phyloP scores from a whole-genome alignment of 148 eudicot genomes.

The Diospyros lotus region DNA sequence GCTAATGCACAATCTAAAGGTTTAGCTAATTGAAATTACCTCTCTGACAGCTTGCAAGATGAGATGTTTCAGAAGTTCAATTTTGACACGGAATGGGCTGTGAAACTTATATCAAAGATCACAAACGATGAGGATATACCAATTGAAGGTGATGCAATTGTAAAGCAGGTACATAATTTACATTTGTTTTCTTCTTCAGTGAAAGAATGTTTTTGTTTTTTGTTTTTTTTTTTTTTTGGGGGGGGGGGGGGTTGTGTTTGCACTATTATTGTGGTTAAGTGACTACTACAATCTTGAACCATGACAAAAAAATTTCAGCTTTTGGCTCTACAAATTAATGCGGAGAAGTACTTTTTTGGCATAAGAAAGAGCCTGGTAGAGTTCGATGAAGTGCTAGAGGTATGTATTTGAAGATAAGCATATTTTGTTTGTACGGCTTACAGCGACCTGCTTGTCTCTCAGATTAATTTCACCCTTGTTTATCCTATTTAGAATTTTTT shows the following conservation, averaged over 20 bases:
- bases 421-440: slow-evolving; percentile 3
- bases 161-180: slow-evolving; percentile 58
- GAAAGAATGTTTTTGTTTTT: background rate
- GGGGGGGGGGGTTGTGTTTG: background rate
- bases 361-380: slow-evolving; percentile 90
- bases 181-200: background rate
- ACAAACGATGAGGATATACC: slow-evolving; percentile 81
- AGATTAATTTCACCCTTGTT: no score
- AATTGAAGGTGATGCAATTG: slow-evolving; percentile 71
- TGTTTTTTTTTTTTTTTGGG: slow-evolving; percentile 8
- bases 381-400: slow-evolving; percentile 99
- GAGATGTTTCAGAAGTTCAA: slow-evolving; percentile 97
- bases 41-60: slow-evolving; percentile 78
- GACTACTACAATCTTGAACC: background rate
- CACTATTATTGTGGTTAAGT: background rate
- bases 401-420: slow-evolving; percentile 27
- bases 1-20: background rate
- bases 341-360: slow-evolving; percentile 83
- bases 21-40: slow-evolving; percentile 11
- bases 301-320: slow-evolving; percentile 46
- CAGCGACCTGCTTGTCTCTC: background rate
- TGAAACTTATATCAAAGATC: slow-evolving; percentile 70
- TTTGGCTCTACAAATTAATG: slow-evolving; percentile 76
- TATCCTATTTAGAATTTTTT: no score
- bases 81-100: slow-evolving; percentile 93